Conservation (phyloP, 2,329 filamentous ascomycete species). For the Fusarium denticulatum region DNA sequence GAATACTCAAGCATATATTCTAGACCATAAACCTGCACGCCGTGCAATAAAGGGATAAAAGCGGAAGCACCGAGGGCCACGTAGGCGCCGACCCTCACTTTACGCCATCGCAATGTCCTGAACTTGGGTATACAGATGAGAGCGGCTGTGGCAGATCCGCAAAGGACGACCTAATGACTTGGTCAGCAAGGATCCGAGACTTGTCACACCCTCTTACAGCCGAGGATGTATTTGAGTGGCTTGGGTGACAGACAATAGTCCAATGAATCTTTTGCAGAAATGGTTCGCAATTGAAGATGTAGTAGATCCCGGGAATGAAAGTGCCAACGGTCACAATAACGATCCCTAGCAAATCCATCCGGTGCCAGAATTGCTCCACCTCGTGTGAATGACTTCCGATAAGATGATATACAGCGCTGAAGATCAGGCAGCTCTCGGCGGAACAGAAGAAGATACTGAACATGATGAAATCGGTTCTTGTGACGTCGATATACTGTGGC, state of each 20-base stretch:
- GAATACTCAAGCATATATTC: background rate
- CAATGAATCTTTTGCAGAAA: background rate
- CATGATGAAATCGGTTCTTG: background rate
- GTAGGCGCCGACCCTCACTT: background rate
- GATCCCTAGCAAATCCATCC: background rate
- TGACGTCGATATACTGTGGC: background rate
- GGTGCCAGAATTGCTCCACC: background rate
- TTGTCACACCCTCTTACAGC: background rate
- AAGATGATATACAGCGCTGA: background rate
- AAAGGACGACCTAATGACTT: background rate
- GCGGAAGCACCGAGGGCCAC: background rate
- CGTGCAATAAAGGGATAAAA: background rate
- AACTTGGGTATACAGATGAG: background rate
- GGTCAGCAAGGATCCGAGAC: background rate
- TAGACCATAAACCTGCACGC: background rate
- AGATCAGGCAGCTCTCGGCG: background rate
- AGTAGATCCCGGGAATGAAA: background rate
- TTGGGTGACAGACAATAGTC: background rate
- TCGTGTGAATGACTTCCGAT: background rate
- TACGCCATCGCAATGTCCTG: background rate
- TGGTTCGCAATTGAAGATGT: background rate
- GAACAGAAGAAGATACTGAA: background rate
- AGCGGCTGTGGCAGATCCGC: background rate
- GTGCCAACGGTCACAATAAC: background rate
- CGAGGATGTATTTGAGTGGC: background rate